Conservation (phyloP, 1,284 basidiomycete species). For the Thecaphora thlaspeos region DNA sequence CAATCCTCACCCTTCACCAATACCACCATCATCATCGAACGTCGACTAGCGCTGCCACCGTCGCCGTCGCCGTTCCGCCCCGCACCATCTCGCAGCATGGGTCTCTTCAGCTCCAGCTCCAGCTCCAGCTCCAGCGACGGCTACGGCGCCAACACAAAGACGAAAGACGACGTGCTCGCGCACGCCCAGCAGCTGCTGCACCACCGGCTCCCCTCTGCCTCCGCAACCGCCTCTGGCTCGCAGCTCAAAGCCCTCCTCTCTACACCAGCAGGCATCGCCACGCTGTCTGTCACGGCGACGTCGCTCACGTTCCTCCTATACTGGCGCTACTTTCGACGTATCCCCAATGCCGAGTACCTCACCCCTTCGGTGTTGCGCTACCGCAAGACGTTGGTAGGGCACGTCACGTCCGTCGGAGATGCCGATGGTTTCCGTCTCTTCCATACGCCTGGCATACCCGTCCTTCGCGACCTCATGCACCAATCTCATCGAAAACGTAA, state of each 20-base stretch:
- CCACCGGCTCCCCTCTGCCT: no score
- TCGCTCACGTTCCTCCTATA: constrained; percentile 25
- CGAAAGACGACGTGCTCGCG: no score
- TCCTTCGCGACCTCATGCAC: constrained; percentile 33
- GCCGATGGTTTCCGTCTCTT: constrained; percentile 56
- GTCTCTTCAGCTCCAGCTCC: no score
- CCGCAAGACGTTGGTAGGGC: constrained; percentile 47
- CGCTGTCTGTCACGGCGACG: constrained; percentile 8
- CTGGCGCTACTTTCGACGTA: constrained; percentile 53
- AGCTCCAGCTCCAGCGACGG: no score
- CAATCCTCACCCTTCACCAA: no score
- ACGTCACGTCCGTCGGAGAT: constrained; percentile 51
- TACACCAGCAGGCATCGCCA: not conserved
- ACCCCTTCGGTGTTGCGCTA: constrained; percentile 47
- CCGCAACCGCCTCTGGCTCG: no score
- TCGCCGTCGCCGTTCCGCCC: no score
- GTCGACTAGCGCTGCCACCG: no score
- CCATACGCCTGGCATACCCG: constrained; percentile 49
- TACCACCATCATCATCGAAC: no score
- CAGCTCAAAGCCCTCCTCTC: not conserved
- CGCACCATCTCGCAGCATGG: no score
- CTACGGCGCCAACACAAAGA: no score
- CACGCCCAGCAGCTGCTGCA: no score
- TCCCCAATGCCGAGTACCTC: constrained; percentile 46
- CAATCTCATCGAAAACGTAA: constrained; percentile 14